Evolutionary conservation across 495 filamentous ascomycete genomes (phyloP).

Genomic region (Xylaria curta): DNA sequence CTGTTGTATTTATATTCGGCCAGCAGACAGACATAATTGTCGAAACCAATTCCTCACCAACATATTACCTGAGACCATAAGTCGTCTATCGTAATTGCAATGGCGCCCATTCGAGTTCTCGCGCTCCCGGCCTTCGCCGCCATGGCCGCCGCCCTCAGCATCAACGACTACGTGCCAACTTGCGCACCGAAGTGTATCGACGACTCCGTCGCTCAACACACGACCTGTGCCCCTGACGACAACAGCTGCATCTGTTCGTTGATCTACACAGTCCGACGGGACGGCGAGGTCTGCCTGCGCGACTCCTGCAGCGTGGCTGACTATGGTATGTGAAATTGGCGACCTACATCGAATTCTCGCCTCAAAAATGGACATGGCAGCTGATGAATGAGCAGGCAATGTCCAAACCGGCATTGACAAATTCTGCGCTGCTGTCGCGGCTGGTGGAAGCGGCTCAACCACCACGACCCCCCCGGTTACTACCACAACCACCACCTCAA

Average conservation of each 20-base stretch:
- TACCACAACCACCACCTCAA: slow-evolving; percentile 18
- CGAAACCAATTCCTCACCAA: background rate
- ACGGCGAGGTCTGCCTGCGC: slow-evolving; percentile 42
- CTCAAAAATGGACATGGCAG: background rate
- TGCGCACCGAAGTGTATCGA: slow-evolving; percentile 51
- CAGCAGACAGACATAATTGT: background rate
- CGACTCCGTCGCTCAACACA: slow-evolving; percentile 39
- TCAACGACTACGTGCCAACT: slow-evolving; percentile 45
- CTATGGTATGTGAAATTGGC: slow-evolving; percentile 35
- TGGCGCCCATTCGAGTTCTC: slow-evolving; percentile 42
- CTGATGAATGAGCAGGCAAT: slow-evolving; percentile 31
- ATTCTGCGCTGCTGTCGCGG: slow-evolving; percentile 37
- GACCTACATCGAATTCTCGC: too few relatives aligned
- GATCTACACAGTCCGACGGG: slow-evolving; percentile 41
- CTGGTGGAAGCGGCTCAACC: slow-evolving; percentile 8
- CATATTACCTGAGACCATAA: background rate
- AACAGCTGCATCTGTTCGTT: slow-evolving; percentile 51
- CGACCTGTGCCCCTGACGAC: slow-evolving; percentile 47
- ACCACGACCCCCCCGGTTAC: slow-evolving; percentile 8
- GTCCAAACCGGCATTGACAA: slow-evolving; percentile 38
- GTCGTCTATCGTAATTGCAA: slow-evolving; percentile 8
- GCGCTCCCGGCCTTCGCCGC: slow-evolving; percentile 44
- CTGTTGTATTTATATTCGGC: background rate
- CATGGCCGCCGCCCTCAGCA: slow-evolving; percentile 45
- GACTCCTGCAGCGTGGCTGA: slow-evolving; percentile 33